Percentiles rank a stretch among this genome's conserved stretches.
phyloP scores from a whole-genome alignment of 2,329 filamentous ascomycete species.

The Fusarium ambrosium region DNA sequence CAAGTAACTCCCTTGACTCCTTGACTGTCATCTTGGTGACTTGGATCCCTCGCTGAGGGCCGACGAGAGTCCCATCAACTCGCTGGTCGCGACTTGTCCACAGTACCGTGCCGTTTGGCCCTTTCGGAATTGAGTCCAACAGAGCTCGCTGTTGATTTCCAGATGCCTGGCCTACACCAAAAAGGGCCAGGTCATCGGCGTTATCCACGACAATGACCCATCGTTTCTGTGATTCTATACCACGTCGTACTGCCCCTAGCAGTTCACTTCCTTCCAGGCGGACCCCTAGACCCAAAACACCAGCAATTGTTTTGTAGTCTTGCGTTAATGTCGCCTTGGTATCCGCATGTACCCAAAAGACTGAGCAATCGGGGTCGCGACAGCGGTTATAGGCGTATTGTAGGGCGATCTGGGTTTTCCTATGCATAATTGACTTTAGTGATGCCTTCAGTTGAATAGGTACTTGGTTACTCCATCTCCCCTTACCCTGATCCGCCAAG shows the following conservation, averaged over 20 bases:
- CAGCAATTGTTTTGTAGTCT: slow-evolving; percentile 50
- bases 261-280: slow-evolving; percentile 41
- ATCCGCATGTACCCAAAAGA: slow-evolving; percentile 57
- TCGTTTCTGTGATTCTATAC: slow-evolving; percentile 27
- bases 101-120: slow-evolving; percentile 45
- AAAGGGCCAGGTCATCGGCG: slow-evolving; percentile 49
- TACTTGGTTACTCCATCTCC: background rate
- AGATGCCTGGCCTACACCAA: slow-evolving; percentile 32
- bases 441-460: background rate
- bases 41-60: slow-evolving; percentile 33
- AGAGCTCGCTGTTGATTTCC: slow-evolving; percentile 7
- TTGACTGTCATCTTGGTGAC: slow-evolving; percentile 41
- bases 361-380: slow-evolving; percentile 41
- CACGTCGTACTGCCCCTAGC: slow-evolving; percentile 23
- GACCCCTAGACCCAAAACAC: slow-evolving; percentile 37
- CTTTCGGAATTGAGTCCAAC: slow-evolving; percentile 43
- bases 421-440: slow-evolving; percentile 25
- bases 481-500: slow-evolving; percentile 33
- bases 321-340: slow-evolving; percentile 49
- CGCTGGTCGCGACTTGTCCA: slow-evolving; percentile 52
- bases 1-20: slow-evolving; percentile 32
- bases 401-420: slow-evolving; percentile 56
- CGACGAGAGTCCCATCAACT: slow-evolving; percentile 46
- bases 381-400: slow-evolving; percentile 50
- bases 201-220: slow-evolving; percentile 55